Base-by-base conservation (phyloP, 441 rosid genomes). In the Croton setiger region DNA sequence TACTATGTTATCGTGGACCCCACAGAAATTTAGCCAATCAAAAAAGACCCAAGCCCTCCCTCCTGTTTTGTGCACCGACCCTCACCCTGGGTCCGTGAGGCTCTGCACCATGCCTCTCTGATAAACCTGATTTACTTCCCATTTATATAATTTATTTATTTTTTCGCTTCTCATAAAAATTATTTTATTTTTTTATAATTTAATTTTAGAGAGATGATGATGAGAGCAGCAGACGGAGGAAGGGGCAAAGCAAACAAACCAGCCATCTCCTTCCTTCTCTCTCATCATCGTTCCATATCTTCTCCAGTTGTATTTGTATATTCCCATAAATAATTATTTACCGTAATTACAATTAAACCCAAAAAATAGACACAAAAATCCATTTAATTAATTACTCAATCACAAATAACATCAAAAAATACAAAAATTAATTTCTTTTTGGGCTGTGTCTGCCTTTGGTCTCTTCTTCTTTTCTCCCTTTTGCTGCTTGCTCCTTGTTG, bases 401-500 rank as follows among this genome's bases (percentile, higher is more conserved):
- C 8, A 8, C 31, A 13, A 71, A 35, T 14, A 54, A 17, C 37
- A 31, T 35, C 20, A 41, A 47, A 57, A n/a, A 69, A 65, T 21
- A 63, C 14, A 9, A 37, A 37, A 60, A 39, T 39, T 39, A 27
- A 18, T 69, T 23, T 5, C 62, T 70, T 71, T 60, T 61, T 60
- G 76, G 79, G 64, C 71, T 72, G 65, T 57, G 66, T 2, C 31
- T 27, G 31, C 69, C 74, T 44, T 63, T 17, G 60, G 68, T 68
- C 66, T 74, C 68, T 53, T 58, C 48, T 39, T 18, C 44, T 61
- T 64, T 48, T 60, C 69, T 59, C 39, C 57, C 63, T 55, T 14
- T 66, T 39, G 80, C 80, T 77, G 76, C 79, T 68, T 39, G 80
- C 80, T 77, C 75, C 79, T 68, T 64, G 72, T 72, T 65, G 60